These are phyloP conservation scores for Amaranthus palmeri DNA, from an alignment of 148 eudicot species.

Conservation along the genomic window DNA sequence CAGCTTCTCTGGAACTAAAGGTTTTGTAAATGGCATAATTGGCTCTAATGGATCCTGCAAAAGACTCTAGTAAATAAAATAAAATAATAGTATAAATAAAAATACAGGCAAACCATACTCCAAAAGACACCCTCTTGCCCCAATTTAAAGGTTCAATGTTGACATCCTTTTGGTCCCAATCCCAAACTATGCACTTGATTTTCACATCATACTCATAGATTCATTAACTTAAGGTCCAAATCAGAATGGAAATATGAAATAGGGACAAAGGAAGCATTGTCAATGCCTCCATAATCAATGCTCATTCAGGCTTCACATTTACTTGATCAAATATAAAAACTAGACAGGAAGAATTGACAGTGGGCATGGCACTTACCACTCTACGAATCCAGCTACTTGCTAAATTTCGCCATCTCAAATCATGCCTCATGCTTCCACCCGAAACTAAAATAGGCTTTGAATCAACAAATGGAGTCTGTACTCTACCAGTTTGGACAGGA, in stretches of 20 bases:
- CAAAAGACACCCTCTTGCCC: background rate
- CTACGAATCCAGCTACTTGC: conserved; percentile 67
- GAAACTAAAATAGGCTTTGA: conserved; percentile 48
- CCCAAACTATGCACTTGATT: background rate
- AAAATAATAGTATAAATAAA: background rate
- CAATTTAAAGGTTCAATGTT: background rate
- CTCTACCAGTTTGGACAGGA: conserved; percentile 34
- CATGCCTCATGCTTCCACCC: conserved; percentile 45
- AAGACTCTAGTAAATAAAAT: background rate
- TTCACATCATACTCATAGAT: background rate
- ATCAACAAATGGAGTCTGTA: conserved; percentile 41
- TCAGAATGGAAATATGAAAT: background rate
- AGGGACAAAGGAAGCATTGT: background rate
- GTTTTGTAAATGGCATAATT: conserved; percentile 51
- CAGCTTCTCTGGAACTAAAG: conserved; percentile 38
- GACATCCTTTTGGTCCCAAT: background rate
- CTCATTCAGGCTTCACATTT: background rate
- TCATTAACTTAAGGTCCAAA: background rate
- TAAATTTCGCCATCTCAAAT: conserved; percentile 51
- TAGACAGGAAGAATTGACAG: background rate
- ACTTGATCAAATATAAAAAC: background rate
- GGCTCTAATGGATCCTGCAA: conserved; percentile 88
- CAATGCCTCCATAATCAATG: background rate
- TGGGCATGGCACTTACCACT: conserved; percentile 48
- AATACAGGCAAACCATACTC: background rate